These are phyloP conservation scores for Wickerhamia fluorescens DNA, from an alignment of 805 yeast genomes.

Conservation along the genomic window DNA sequence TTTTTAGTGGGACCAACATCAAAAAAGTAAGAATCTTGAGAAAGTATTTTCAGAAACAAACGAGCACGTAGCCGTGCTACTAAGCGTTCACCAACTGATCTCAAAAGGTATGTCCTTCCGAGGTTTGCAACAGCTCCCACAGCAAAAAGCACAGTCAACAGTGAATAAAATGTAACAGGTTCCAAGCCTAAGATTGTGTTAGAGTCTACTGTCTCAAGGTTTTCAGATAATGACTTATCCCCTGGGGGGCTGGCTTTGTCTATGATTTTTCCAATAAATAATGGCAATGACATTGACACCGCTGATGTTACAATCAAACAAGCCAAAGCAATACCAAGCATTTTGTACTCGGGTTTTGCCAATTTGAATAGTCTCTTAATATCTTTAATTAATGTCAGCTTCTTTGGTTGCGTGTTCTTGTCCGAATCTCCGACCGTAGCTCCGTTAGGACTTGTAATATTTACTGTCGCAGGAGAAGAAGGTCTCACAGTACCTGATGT, in stretches of 20 bases:
- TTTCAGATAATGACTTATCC: conserved; percentile 2
- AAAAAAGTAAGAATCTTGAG: conserved; percentile 84
- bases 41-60: conserved; percentile 66
- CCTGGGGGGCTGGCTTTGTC: conserved; percentile 50
- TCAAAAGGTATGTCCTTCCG: conserved; percentile 68
- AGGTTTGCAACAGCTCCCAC: conserved; percentile 75
- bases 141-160: conserved; percentile 54
- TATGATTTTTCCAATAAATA: conserved; percentile 77
- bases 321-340: conserved; percentile 43
- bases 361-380: conserved; percentile 14
- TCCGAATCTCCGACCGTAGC: too few species aligned
- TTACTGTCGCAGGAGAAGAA: too few species aligned
- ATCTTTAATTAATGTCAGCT: too few species aligned
- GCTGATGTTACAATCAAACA: conserved; percentile 67
- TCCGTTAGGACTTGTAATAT: too few species aligned
- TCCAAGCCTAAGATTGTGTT: conserved; percentile 46
- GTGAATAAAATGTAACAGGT: conserved; percentile 54
- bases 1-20: conserved; percentile 56
- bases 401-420: too few species aligned
- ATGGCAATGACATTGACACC: conserved; percentile 75
- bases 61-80: conserved; percentile 79
- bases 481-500: too few species aligned
- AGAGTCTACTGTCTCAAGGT: background rate
- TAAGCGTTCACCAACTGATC: conserved; percentile 78
- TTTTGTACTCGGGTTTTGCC: conserved; percentile 9